Conservation (phyloP, 192 early-diverging fungal genomes). For the Coemansia sp. region DNA sequence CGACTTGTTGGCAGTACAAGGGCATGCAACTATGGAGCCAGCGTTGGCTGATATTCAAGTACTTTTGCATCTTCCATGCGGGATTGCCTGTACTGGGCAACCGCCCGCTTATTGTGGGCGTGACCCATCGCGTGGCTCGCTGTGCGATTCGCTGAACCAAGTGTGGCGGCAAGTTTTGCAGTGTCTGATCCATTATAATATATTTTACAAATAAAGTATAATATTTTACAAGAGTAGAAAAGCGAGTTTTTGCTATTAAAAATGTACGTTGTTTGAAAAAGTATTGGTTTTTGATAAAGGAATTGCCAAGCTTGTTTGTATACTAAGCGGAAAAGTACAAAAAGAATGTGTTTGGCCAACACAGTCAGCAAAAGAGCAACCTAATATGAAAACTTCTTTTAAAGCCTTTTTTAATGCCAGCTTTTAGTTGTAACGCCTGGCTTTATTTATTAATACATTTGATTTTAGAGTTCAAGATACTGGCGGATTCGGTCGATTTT, state of each 20-base stretch:
- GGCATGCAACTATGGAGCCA: constrained; percentile 21
- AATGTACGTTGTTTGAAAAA: not conserved
- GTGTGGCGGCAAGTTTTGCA: constrained; percentile 21
- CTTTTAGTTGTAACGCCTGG: not conserved
- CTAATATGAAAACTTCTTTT: not conserved
- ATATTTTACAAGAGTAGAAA: not conserved
- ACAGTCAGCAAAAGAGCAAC: too few relatives aligned
- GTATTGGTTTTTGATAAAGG: not conserved
- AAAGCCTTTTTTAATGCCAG: not conserved
- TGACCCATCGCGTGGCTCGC: constrained; percentile 17
- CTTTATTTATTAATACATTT: not conserved
- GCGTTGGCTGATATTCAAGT: constrained; percentile 18
- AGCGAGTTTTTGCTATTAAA: not conserved
- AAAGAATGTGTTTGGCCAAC: not conserved
- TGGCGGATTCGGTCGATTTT: constrained; percentile 60
- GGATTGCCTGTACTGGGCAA: constrained; percentile 20
- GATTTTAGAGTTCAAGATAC: constrained; percentile 9
- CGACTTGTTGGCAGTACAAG: constrained; percentile 21
- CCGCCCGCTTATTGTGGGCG: not conserved
- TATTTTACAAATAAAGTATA: not conserved
- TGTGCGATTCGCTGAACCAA: constrained; percentile 15
- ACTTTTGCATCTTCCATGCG: constrained; percentile 27
- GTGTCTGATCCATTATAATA: constrained; percentile 2
- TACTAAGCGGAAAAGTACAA: not conserved
- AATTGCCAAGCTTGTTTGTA: not conserved